A percentile compares a stretch with the other conserved stretches of the same genome.
Evolutionary conservation across 2,329 filamentous ascomycete genomes (phyloP).

Genomic region (Pseudogymnoascus sp.): DNA sequence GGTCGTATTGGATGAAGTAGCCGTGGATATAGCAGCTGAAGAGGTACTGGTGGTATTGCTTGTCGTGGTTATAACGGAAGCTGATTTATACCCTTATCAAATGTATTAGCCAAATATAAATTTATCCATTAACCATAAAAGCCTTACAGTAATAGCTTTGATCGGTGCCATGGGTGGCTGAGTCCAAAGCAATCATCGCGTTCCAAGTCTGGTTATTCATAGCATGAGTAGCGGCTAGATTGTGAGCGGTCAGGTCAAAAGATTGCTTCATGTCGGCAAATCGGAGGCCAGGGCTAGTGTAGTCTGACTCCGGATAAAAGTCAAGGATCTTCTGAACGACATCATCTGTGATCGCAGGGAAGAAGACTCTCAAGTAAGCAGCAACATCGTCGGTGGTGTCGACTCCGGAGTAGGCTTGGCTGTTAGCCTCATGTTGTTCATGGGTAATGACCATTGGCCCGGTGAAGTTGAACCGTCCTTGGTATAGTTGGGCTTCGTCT

Average conservation of each 20-base stretch:
- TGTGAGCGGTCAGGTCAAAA: constrained; percentile 30
- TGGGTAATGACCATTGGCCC: constrained; percentile 32
- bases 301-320: constrained; percentile 30
- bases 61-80: constrained; percentile 10
- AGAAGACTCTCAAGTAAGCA: constrained; percentile 28
- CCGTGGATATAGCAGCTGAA: constrained; percentile 7
- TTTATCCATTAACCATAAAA: not conserved
- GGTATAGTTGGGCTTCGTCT: constrained; percentile 33
- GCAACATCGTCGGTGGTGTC: constrained; percentile 30
- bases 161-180: constrained; percentile 32
- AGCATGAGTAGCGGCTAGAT: constrained; percentile 31
- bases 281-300: constrained; percentile 30
- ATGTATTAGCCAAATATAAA: not conserved
- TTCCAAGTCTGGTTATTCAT: constrained; percentile 34
- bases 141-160: constrained; percentile 31
- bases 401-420: constrained; percentile 26
- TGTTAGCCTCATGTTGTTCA: constrained; percentile 32
- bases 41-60: constrained; percentile 11
- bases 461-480: constrained; percentile 31
- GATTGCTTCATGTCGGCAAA: constrained; percentile 33
- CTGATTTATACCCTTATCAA: not conserved
- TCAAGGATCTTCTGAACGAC: constrained; percentile 27
- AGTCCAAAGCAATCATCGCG: constrained; percentile 28
- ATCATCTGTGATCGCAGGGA: constrained; percentile 31
- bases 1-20: not conserved